Percentiles rank a stretch among this genome's conserved stretches.
phyloP scores from a whole-genome alignment of 768 basidiomycete species.

The Rhizopogon rudus region DNA sequence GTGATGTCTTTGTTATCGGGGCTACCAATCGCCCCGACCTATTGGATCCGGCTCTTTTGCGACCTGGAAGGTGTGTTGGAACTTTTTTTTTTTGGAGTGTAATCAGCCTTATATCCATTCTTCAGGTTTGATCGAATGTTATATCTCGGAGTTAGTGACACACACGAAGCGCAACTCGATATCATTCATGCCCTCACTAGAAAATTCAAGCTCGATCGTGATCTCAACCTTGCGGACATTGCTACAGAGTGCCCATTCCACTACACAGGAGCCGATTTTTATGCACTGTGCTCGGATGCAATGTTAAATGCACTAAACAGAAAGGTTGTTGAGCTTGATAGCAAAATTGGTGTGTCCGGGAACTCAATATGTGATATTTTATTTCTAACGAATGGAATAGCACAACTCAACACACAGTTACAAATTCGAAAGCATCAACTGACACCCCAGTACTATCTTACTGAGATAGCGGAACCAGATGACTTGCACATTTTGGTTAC shows the following conservation, averaged over 20 bases:
- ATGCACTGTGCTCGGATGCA: constrained; percentile 95
- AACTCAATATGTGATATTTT: not conserved
- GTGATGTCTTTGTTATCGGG: constrained; percentile 89
- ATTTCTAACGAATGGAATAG: constrained; percentile 18
- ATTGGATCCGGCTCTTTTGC: constrained; percentile 81
- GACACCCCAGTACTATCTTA: constrained; percentile 87
- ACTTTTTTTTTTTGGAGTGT: not conserved
- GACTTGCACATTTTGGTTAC: constrained; percentile 78
- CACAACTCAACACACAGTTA: constrained; percentile 42
- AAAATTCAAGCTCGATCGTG: constrained; percentile 80
- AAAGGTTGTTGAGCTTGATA: constrained; percentile 76
- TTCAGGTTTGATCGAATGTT: constrained; percentile 93
- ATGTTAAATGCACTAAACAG: constrained; percentile 93
- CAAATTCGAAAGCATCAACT: constrained; percentile 50
- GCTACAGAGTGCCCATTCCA: constrained; percentile 83
- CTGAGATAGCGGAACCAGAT: constrained; percentile 65
- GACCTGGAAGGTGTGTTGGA: constrained; percentile 71
- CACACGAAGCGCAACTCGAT: constrained; percentile 77
- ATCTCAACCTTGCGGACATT: constrained; percentile 55
- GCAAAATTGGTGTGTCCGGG: constrained; percentile 53
- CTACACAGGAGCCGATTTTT: constrained; percentile 97
- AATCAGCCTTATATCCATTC: not conserved
- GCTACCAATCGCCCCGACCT: constrained; percentile 94
- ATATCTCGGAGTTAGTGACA: constrained; percentile 89
- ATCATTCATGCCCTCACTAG: constrained; percentile 89